These are phyloP conservation scores for Verticillium nubilum DNA, from an alignment of 2,329 filamentous ascomycete genomes.

Conservation along the genomic window DNA sequence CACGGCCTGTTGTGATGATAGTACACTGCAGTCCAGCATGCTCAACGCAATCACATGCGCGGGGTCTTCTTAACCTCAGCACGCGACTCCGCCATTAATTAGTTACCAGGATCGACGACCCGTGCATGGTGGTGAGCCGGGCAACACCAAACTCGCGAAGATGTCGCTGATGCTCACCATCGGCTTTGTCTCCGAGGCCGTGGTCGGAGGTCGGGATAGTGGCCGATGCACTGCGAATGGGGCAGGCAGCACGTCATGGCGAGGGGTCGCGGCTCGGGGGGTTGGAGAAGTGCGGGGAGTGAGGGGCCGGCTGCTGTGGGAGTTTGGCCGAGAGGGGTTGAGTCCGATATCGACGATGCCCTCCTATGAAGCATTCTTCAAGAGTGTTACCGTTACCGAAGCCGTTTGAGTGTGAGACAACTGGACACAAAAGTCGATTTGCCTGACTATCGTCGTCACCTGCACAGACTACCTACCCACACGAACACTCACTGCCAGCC, in stretches of 20 bases:
- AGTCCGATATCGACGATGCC: neutral
- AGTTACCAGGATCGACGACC: neutral
- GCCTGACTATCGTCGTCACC: too few species aligned
- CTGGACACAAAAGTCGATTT: too few species aligned
- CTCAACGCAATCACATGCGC: constrained; percentile 4
- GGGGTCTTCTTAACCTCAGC: constrained; percentile 1
- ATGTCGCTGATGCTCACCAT: neutral
- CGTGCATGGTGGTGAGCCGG: neutral
- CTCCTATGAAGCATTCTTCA: too few species aligned
- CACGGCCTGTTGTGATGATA: too few species aligned
- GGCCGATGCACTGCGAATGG: neutral
- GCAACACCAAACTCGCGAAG: neutral
- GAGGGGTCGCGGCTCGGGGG: neutral
- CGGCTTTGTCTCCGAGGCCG: constrained; percentile 7
- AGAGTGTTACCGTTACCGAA: too few species aligned
- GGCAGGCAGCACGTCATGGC: neutral
- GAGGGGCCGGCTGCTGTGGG: neutral
- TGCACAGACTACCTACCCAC: too few species aligned
- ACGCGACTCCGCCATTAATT: neutral
- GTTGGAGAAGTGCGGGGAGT: neutral
- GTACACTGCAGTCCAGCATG: constrained; percentile 18
- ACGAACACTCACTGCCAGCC: too few species aligned
- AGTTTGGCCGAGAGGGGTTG: neutral
- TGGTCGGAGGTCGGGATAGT: neutral
- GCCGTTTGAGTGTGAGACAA: too few species aligned